Evolutionary conservation across 495 filamentous ascomycete genomes (phyloP), one percentile per base, ranked within the genome.

Genomic region (Usnea hakonensis): DNA sequence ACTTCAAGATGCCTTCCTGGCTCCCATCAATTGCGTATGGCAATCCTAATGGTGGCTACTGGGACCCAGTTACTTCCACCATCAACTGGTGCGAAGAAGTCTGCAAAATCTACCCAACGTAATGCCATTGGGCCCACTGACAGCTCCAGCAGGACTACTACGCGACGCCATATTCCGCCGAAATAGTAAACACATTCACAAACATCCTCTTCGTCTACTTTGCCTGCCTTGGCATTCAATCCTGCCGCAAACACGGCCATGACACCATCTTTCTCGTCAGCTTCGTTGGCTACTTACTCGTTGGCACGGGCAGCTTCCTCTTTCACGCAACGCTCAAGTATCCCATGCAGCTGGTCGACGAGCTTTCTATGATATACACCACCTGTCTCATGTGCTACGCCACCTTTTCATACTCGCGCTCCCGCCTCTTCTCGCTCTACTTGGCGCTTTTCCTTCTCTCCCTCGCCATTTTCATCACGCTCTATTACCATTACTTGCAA

Each of bases 311-410:
- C 11, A 91, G 87, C 65, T 90, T 92, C 71, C 73, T 88, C 26
- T 95, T 95, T 67, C 90, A 95, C 67, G 79, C 87, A 13, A 88
- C 90, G 3, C 75, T 95, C 23, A 91, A 91, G 78, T 94, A 98
- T 75, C 90, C 91, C 2, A 96, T 96, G 94, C 94, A 98, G 71
- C 84, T 97, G 19, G 88, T 97, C 38, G 94, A 98, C 69, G 94
- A 98, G 74, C 81, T 97, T 10, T 90, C 87, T 63, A 97, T 97
- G 94, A 96, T 98, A 35, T 97, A 98, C 71, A 96, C 93, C 2
- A 95, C 93, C 10, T 95, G 88, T 66, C 74, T 96, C n/a, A 95
- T 96, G 87, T 86, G 79, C 72, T 95, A 87, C 72, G 90, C 90
- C 17, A 89, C 89, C 23, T 94, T 96, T 72, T 85, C 88, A 13